phyloP scores from a whole-genome alignment of 2,329 filamentous ascomycete genomes.

The Botrytis sinoallii region DNA sequence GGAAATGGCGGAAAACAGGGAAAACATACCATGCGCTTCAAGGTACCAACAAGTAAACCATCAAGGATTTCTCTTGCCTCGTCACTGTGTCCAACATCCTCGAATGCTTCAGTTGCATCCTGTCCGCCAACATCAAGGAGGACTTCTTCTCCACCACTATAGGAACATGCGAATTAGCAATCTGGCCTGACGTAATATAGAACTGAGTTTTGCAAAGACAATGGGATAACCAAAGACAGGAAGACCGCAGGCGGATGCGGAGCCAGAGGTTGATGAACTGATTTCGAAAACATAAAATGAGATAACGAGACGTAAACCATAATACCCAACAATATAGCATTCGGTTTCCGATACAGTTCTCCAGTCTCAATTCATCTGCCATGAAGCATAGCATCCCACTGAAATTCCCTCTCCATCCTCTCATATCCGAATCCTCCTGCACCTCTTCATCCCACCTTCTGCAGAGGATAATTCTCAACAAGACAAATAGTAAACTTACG shows the following conservation, averaged over 20 bases:
- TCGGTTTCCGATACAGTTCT: background rate
- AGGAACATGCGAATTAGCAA: constrained; percentile 24
- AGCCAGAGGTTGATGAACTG: background rate
- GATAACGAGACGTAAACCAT: background rate
- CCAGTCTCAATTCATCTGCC: background rate
- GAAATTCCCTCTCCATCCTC: background rate
- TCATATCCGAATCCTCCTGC: background rate
- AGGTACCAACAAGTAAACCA: constrained; percentile 66
- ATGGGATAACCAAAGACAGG: background rate
- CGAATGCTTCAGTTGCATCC: constrained; percentile 96
- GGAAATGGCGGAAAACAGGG: constrained; percentile 1
- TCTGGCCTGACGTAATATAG: background rate
- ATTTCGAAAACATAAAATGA: background rate
- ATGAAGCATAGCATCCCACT: background rate
- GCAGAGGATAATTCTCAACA: background rate
- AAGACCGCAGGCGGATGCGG: background rate
- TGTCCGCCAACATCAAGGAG: constrained; percentile 93
- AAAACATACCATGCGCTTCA: constrained; percentile 74
- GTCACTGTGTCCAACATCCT: constrained; percentile 98
- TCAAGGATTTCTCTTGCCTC: constrained; percentile 94
- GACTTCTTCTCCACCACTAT: constrained; percentile 95
- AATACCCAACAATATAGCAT: background rate
- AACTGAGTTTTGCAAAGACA: background rate
- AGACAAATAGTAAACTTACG: constrained; percentile 52
- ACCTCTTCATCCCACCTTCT: background rate